Percentiles rank a stretch among this genome's conserved stretches.
These are phyloP conservation scores for Filobasidium uniguttulatum DNA, from an alignment of 1,284 basidiomycete species.

Conservation along the genomic window DNA sequence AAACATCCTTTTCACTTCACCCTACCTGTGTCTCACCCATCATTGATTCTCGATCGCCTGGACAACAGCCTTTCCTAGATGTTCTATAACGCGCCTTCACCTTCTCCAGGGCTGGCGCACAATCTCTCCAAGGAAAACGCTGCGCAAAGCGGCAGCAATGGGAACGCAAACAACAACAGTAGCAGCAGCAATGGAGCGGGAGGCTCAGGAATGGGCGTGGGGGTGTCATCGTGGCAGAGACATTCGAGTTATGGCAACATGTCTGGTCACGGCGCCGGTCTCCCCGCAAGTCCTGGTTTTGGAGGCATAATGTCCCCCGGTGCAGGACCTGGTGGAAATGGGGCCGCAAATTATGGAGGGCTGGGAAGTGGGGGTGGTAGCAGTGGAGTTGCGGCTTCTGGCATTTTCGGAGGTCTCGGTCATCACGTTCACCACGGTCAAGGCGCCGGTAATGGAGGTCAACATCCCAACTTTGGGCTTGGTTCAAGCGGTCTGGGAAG, in stretches of 20 bases:
- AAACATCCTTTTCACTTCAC: too few species aligned
- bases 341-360: background rate
- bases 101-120: constrained; percentile 8
- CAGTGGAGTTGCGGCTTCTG: background rate
- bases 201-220: background rate
- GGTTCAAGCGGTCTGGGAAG: background rate
- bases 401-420: constrained; percentile 1
- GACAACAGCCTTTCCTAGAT: too few species aligned
- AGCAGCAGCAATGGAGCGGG: background rate
- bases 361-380: background rate
- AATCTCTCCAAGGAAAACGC: constrained; percentile 7
- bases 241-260: constrained; percentile 3
- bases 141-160: background rate
- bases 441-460: background rate
- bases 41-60: too few species aligned
- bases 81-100: constrained; percentile 12
- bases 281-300: background rate
- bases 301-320: background rate
- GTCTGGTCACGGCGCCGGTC: background rate
- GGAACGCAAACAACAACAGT: background rate
- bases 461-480: background rate
- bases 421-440: background rate
- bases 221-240: background rate
- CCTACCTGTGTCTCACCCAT: too few species aligned
- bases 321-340: background rate